These are phyloP conservation scores for Penicillium sp. DNA, from an alignment of 2,329 filamentous ascomycete genomes.

Conservation along the genomic window DNA sequence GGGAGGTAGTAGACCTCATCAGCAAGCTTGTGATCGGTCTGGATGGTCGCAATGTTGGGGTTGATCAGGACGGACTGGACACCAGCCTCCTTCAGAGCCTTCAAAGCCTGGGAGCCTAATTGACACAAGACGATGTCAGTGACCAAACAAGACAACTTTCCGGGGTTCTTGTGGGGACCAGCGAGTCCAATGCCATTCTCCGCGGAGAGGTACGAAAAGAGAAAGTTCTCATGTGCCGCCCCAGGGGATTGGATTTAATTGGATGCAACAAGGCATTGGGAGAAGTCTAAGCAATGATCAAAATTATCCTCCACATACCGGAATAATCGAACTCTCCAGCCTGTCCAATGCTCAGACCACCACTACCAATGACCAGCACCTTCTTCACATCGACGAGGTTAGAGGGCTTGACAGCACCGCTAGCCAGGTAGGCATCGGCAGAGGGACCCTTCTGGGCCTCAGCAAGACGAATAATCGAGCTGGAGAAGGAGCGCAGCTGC, in stretches of 20 bases:
- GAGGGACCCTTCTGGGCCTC: constrained; percentile 70
- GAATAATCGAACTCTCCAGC: constrained; percentile 99
- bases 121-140: constrained; percentile 21
- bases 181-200: constrained; percentile 6
- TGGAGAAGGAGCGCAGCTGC: constrained; percentile 46
- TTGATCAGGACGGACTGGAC: constrained; percentile 92
- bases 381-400: constrained; percentile 90
- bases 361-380: constrained; percentile 92
- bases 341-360: constrained; percentile 94
- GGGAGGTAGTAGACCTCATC: constrained; percentile 98
- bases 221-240: constrained; percentile 2
- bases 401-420: constrained; percentile 76
- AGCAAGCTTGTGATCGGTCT: constrained; percentile 92
- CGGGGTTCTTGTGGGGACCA: background rate
- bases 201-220: constrained; percentile 4
- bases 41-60: constrained; percentile 97
- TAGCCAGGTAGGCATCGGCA: constrained; percentile 83
- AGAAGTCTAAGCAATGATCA: background rate
- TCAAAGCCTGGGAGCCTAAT: constrained; percentile 88
- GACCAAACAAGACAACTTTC: background rate
- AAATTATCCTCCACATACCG: constrained; percentile 56
- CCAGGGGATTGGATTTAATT: background rate
- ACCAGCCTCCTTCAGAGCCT: constrained; percentile 93
- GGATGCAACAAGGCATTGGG: background rate
- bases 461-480: constrained; percentile 39